Percentiles rank a stretch among this genome's conserved stretches.
phyloP scores from a whole-genome alignment of 2,329 filamentous ascomycete species.

The Ascosphaera apis region DNA sequence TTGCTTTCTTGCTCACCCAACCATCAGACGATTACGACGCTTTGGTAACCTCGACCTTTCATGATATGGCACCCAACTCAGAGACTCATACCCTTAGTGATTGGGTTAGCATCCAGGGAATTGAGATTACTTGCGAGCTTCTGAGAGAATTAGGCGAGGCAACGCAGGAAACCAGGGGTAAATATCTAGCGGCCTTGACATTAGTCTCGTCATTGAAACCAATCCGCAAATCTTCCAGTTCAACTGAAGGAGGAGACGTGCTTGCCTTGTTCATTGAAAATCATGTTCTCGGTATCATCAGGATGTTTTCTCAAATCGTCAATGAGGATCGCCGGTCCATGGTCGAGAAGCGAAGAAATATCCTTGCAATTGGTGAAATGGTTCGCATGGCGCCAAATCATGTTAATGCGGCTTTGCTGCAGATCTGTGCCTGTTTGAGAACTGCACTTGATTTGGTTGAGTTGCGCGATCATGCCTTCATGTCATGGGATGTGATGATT shows the following conservation, averaged over 20 bases:
- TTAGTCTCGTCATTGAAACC: neutral
- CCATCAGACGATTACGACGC: constrained; percentile 41
- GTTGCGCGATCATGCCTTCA: constrained; percentile 42
- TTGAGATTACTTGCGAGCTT: constrained; percentile 55
- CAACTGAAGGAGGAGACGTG: neutral
- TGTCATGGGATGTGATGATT: constrained; percentile 64
- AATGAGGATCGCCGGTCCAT: constrained; percentile 41
- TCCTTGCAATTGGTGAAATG: constrained; percentile 73
- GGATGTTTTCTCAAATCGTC: constrained; percentile 54
- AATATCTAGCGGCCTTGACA: neutral
- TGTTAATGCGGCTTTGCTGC: constrained; percentile 59
- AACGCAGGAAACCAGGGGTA: constrained; percentile 7
- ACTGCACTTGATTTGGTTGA: constrained; percentile 54
- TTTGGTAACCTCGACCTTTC: constrained; percentile 44
- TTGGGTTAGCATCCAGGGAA: constrained; percentile 51
- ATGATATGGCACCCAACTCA: constrained; percentile 47
- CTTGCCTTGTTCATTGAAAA: neutral
- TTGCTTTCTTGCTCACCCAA: constrained; percentile 35
- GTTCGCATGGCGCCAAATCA: constrained; percentile 51
- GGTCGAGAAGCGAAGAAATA: constrained; percentile 51
- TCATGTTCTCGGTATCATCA: constrained; percentile 70
- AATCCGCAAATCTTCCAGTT: neutral
- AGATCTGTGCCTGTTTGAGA: constrained; percentile 82
- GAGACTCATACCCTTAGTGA: constrained; percentile 40
- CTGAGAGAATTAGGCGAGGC: constrained; percentile 58